Percentiles rank a stretch among this genome's conserved stretches.
These are phyloP conservation scores for Hypoxylon sp. DNA, from an alignment of 2,329 filamentous ascomycete species.

Conservation along the genomic window DNA sequence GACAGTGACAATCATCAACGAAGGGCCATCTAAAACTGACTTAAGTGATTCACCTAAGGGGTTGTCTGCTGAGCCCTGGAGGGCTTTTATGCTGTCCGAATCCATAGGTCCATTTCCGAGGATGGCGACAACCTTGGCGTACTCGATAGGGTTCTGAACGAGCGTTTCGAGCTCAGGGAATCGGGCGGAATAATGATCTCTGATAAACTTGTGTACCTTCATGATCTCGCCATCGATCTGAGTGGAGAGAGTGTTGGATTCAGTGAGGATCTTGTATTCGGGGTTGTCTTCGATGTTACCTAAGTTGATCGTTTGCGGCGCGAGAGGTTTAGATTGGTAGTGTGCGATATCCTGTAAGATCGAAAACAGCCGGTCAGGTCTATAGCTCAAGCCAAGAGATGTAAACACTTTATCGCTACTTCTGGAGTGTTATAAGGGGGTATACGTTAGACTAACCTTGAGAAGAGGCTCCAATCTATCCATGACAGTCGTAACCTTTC, in stretches of 20 bases:
- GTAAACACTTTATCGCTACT: conserved; percentile 70
- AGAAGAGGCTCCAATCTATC: conserved; percentile 84
- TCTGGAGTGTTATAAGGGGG: conserved; percentile 46
- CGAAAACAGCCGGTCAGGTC: conserved; percentile 75
- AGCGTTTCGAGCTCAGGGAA: conserved; percentile 94
- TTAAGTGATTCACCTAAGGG: conserved; percentile 81
- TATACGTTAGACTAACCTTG: conserved; percentile 74
- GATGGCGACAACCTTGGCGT: conserved; percentile 94
- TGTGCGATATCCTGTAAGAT: conserved; percentile 82
- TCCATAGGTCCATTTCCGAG: conserved; percentile 93
- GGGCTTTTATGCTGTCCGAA: conserved; percentile 80
- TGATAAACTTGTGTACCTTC: conserved; percentile 94
- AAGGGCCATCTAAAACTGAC: conserved; percentile 87
- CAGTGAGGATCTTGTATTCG: conserved; percentile 88
- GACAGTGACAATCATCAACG: conserved; percentile 94
- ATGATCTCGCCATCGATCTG: conserved; percentile 94
- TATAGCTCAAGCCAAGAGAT: conserved; percentile 70
- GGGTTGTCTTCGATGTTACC: conserved; percentile 93
- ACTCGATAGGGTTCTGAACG: conserved; percentile 92
- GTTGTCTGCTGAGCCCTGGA: conserved; percentile 85
- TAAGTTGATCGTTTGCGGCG: conserved; percentile 74
- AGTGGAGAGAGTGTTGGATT: conserved; percentile 90
- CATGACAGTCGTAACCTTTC: conserved; percentile 85
- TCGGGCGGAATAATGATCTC: conserved; percentile 93
- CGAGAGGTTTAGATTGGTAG: conserved; percentile 78